Evolutionary conservation across 2,329 filamentous ascomycete genomes (phyloP).

Genomic region (Colletotrichum viniferum): DNA sequence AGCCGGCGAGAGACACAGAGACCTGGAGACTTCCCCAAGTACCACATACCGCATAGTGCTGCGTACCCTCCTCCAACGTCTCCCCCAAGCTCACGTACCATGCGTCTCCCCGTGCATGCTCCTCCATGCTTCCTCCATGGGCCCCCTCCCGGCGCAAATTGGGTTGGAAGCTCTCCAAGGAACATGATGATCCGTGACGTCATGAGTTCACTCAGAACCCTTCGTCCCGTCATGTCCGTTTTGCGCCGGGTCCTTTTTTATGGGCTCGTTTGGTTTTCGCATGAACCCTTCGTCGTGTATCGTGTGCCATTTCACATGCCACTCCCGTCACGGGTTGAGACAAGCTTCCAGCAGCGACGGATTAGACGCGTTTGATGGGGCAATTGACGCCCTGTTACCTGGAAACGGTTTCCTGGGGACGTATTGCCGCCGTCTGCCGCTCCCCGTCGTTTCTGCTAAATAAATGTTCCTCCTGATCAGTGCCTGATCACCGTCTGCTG

Average conservation of each 20-base stretch:
- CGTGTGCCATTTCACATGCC: conserved; percentile 14
- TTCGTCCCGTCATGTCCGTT: conserved; percentile 33
- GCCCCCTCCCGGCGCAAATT: conserved; percentile 5
- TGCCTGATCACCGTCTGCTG: conserved; percentile 9
- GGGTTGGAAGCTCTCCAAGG: conserved; percentile 16
- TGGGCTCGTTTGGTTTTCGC: neutral
- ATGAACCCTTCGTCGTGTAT: neutral
- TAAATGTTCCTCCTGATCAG: neutral
- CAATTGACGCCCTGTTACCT: neutral
- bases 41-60: neutral
- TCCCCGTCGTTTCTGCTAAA: neutral
- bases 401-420: neutral
- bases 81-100: conserved; percentile 1
- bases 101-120: neutral
- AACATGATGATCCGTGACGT: conserved; percentile 10
- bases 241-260: neutral
- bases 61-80: neutral
- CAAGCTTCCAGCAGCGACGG: neutral
- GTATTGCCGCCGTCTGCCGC: neutral
- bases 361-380: neutral
- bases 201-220: neutral
- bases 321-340: neutral
- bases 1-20: neutral
- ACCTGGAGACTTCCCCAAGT: neutral
- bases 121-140: neutral